Percentiles rank a stretch among this genome's conserved stretches.
Evolutionary conservation across 2,329 filamentous ascomycete species (phyloP).

Genomic region (Aspergillus transmontanensis): DNA sequence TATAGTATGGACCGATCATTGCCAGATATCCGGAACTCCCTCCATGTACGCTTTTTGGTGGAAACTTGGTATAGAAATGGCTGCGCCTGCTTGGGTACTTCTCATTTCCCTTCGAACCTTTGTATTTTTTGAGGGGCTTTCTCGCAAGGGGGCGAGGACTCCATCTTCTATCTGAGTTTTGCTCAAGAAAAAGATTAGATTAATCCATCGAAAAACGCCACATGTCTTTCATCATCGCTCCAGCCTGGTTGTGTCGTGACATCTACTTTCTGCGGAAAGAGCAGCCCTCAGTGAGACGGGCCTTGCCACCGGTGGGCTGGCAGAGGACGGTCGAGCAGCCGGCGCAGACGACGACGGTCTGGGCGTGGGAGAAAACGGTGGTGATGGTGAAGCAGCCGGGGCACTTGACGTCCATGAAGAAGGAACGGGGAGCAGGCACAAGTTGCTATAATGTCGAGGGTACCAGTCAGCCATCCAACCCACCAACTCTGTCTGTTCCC

Average conservation of each 20-base stretch:
- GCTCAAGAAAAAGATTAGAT: conserved; percentile 29
- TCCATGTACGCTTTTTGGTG: conserved; percentile 52
- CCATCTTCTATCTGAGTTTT: conserved; percentile 53
- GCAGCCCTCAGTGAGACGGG: conserved; percentile 98
- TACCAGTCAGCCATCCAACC: conserved; percentile 8
- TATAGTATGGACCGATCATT: conserved; percentile 54
- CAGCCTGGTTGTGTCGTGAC: conserved; percentile 31
- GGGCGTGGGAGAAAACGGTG: conserved; percentile 99
- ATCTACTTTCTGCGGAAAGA: conserved; percentile 99
- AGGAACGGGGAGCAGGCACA: conserved; percentile 93
- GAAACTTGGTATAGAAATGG: conserved; percentile 17
- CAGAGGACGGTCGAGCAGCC: conserved; percentile 99
- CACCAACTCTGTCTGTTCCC: background rate
- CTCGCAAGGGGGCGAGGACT: conserved; percentile 44
- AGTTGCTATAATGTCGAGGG: conserved; percentile 65
- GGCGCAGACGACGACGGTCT: conserved; percentile 99
- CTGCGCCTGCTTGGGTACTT: conserved; percentile 46
- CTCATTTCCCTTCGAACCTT: conserved; percentile 61
- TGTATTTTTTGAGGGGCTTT: conserved; percentile 59
- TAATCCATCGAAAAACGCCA: conserved; percentile 37
- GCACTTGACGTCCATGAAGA: conserved; percentile 99
- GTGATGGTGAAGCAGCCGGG: conserved; percentile 99
- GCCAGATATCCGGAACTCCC: conserved; percentile 85
- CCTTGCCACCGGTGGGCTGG: conserved; percentile 99
- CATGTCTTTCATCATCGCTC: conserved; percentile 39